These are phyloP conservation scores for Tricholoma furcatifolium DNA, from an alignment of 768 basidiomycete genomes.

Conservation along the genomic window DNA sequence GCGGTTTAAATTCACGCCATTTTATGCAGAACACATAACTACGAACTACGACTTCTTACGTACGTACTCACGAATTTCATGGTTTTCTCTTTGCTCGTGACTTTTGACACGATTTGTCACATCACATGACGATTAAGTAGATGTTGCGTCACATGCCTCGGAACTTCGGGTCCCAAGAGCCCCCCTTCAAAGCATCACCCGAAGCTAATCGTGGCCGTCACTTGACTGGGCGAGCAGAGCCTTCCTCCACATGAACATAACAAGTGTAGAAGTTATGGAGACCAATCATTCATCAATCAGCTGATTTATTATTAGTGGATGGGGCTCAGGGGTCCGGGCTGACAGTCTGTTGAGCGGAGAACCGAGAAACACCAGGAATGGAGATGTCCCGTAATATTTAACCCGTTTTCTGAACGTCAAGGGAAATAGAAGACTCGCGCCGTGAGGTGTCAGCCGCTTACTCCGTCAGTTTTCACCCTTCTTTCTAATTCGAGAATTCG, in stretches of 20 bases:
- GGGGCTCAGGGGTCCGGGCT: too few relatives aligned
- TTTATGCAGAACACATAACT: neutral
- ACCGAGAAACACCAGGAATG: neutral
- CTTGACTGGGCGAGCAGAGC: too few relatives aligned
- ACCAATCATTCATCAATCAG: constrained; percentile 5
- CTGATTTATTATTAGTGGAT: too few relatives aligned
- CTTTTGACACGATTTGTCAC: constrained; percentile 5
- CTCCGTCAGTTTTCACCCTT: neutral
- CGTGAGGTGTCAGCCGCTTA: neutral
- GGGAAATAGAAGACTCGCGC: neutral
- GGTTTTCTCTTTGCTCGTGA: neutral
- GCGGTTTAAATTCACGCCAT: neutral
- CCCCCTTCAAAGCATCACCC: too few relatives aligned
- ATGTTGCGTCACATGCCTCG: neutral
- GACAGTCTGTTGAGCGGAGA: neutral
- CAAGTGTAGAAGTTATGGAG: neutral
- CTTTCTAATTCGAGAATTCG: neutral
- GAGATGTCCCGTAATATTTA: neutral
- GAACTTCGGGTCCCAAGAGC: too few relatives aligned
- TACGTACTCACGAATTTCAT: neutral
- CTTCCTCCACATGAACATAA: too few relatives aligned
- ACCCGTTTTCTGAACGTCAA: neutral
- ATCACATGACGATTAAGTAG: constrained; percentile 6
- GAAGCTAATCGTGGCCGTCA: too few relatives aligned
- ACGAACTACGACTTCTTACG: neutral